A percentile compares a stretch with the other conserved stretches of the same genome.
Evolutionary conservation across 2,329 filamentous ascomycete genomes (phyloP).

Genomic region (Orbilia javanica): DNA sequence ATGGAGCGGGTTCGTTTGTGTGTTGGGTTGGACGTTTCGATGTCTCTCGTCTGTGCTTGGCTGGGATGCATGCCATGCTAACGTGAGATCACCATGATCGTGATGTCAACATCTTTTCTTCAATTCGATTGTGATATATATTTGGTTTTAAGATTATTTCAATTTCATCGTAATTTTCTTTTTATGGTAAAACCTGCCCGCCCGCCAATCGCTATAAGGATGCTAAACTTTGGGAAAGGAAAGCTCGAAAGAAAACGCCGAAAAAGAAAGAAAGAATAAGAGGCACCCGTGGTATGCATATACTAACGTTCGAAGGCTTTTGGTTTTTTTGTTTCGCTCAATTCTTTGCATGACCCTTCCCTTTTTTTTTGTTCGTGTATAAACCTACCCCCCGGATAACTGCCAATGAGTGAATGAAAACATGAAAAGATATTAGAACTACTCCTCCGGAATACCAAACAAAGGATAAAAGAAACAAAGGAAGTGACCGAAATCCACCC

Average conservation of each 20-base stretch:
- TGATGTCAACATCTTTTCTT: not conserved
- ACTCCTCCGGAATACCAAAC: constrained; percentile 26
- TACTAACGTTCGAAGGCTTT: not conserved
- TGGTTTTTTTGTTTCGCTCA: no score
- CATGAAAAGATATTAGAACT: constrained; percentile 13
- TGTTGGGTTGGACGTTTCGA: constrained; percentile 27
- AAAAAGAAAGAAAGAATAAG: not conserved
- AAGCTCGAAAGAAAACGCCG: not conserved
- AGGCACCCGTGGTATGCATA: not conserved
- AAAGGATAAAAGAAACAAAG: not conserved
- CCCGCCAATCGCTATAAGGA: not conserved
- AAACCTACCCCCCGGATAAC: not conserved
- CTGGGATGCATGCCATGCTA: not conserved
- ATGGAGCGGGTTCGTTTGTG: not conserved
- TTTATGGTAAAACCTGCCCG: not conserved
- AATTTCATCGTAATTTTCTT: not conserved
- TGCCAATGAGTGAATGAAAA: constrained; percentile 9
- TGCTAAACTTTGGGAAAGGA: not conserved
- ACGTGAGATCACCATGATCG: not conserved
- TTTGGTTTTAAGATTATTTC: no score
- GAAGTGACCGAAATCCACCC: constrained; percentile 13
- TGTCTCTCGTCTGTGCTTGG: no score
- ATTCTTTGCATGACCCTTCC: not conserved
- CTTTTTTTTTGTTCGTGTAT: not conserved
- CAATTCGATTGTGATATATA: no score